These are phyloP conservation scores for Trichoderma breve DNA, from an alignment of 2,329 filamentous ascomycete species.

Conservation along the genomic window DNA sequence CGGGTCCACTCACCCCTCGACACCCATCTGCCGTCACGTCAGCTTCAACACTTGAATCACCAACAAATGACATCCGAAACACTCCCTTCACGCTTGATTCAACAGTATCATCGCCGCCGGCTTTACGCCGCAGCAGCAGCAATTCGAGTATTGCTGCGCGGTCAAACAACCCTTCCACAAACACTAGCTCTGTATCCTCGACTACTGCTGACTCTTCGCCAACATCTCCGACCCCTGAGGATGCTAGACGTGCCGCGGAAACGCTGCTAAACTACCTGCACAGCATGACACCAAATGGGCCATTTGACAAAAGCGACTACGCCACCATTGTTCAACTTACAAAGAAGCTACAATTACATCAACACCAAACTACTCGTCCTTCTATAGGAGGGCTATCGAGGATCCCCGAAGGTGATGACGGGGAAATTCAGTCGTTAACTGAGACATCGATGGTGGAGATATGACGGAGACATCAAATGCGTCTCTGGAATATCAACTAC, in stretches of 20 bases:
- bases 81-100: conserved; percentile 46
- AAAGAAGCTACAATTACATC: conserved; percentile 76
- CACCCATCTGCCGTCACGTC: conserved; percentile 48
- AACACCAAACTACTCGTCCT: conserved; percentile 38
- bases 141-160: conserved; percentile 36
- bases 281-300: conserved; percentile 60
- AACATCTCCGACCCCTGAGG: conserved; percentile 74
- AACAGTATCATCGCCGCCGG: conserved; percentile 40
- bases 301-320: conserved; percentile 76
- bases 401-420: conserved; percentile 59
- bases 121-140: conserved; percentile 36
- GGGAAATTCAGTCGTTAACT: conserved; percentile 41
- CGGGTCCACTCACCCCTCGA: conserved; percentile 51
- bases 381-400: conserved; percentile 51
- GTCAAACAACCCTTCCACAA: conserved; percentile 25
- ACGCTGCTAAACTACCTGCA: conserved; percentile 80
- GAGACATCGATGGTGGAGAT: conserved; percentile 32
- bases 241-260: conserved; percentile 78
- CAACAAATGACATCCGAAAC: conserved; percentile 45
- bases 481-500: neutral
- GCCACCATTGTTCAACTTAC: conserved; percentile 76
- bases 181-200: conserved; percentile 24
- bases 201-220: conserved; percentile 53
- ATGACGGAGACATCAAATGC: conserved; percentile 21
- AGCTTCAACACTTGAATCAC: conserved; percentile 53